phyloP scores from a whole-genome alignment of 352 stramenopile genomes.

The Globisporangium abappressorium region DNA sequence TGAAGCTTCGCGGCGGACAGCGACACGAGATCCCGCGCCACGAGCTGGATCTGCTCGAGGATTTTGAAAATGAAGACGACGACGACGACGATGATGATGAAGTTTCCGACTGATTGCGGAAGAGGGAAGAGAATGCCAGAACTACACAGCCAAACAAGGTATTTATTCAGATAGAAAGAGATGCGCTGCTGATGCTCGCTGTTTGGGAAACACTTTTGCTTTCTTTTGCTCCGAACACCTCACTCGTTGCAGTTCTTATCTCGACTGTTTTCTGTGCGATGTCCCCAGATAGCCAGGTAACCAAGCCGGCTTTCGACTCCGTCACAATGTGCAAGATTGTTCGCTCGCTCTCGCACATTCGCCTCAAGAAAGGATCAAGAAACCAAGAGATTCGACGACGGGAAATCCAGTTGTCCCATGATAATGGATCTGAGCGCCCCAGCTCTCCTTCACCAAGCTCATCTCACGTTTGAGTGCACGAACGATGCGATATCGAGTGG shows the following conservation, averaged over 20 bases:
- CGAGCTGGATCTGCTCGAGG: conserved; percentile 7
- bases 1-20: conserved; percentile 12
- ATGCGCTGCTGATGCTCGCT: conserved; percentile 5
- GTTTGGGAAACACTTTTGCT: background rate
- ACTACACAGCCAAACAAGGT: background rate
- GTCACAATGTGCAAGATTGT: background rate
- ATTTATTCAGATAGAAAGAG: conserved; percentile 11
- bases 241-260: background rate
- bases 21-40: conserved; percentile 6
- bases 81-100: conserved; percentile 11
- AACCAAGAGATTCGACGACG: background rate
- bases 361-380: background rate
- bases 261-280: background rate
- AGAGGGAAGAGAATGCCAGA: background rate
- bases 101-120: conserved; percentile 12
- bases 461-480: background rate
- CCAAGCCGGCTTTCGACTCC: background rate
- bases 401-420: background rate
- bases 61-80: conserved; percentile 15
- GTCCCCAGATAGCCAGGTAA: background rate
- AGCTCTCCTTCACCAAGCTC: background rate
- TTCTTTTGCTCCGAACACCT: background rate
- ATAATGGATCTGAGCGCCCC: background rate
- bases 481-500: background rate
- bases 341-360: background rate